These are phyloP conservation scores for Caryopteris hybrid DNA, from an alignment of 305 asterid genomes.

Conservation along the genomic window DNA sequence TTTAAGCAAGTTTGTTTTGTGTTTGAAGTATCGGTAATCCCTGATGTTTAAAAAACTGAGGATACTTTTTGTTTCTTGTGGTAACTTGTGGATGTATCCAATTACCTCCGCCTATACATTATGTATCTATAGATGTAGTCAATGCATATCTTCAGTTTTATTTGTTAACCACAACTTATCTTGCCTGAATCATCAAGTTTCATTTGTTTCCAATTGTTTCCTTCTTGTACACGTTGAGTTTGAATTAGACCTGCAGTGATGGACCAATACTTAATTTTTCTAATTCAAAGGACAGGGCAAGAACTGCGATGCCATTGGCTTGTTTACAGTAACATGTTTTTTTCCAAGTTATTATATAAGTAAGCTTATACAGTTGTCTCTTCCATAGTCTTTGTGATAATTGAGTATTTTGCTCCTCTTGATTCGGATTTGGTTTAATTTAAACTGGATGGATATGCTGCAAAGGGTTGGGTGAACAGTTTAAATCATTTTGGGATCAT, in stretches of 20 bases:
- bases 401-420: neutral
- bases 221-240: too few relatives aligned
- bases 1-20: neutral
- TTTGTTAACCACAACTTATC: neutral
- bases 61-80: neutral
- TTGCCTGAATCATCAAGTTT: neutral
- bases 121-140: neutral
- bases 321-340: neutral
- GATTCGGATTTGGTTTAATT: neutral
- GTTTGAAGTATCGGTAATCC: neutral
- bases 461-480: neutral
- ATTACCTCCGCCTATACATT: neutral
- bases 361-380: too few relatives aligned
- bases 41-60: neutral
- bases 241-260: neutral
- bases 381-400: neutral
- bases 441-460: neutral
- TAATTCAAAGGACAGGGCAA: neutral
- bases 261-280: neutral
- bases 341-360: too few relatives aligned
- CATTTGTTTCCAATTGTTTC: neutral
- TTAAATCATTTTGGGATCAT: too few relatives aligned
- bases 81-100: neutral
- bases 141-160: neutral
- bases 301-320: neutral